Evolutionary conservation across 768 basidiomycete genomes (phyloP), one percentile per base, ranked within the genome.

Genomic region (Myochromella boudieri): DNA sequence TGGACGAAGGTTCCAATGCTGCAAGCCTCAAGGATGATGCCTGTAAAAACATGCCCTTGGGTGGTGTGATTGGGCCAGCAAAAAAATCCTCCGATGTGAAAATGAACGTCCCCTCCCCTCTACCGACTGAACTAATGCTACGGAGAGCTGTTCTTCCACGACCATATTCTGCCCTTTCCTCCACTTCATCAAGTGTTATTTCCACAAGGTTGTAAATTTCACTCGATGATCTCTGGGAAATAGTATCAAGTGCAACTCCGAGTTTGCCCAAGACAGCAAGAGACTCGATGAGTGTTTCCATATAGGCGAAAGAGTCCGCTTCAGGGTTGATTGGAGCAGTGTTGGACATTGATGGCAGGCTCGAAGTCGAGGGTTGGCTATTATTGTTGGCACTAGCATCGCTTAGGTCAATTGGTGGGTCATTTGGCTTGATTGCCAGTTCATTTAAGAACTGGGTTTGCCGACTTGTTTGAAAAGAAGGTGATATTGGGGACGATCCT

Each of bases 221-320:
- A 39, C 76, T 71, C 1, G 88, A 81, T 3, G 97, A 69, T 41
- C 94, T 81, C 63, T 97, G 94, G 4, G 83, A 73, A 36, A 98
- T 73, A 40, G 76, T 81, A 57, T 99, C 97, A 12, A 98, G 70
- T 4, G 84, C 90, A 44, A 71, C 81, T 2, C 91, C 91, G 2
- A 98, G 76, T 60, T 90, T 89, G 6, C 95, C 95, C 11, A 99
- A 73, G 1, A 93, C 85, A 11, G 93, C 87, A 10, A 98, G 73
- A n/a, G 94, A 88, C 65, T 98, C 97, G 6, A 98, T 71, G 5
- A 98, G 74, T 1, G 82, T 88, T 68, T 97, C 97, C 54, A 98
- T 85, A 59, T 97, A 98, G 3, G 82, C 67, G 66, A 97, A 99
- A 0, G 92, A 93, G 61, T 99, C 92, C 8, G 82, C 76, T 68